Conservation (phyloP, 768 basidiomycete genomes). For the Tricholoma hemisulphureum region DNA sequence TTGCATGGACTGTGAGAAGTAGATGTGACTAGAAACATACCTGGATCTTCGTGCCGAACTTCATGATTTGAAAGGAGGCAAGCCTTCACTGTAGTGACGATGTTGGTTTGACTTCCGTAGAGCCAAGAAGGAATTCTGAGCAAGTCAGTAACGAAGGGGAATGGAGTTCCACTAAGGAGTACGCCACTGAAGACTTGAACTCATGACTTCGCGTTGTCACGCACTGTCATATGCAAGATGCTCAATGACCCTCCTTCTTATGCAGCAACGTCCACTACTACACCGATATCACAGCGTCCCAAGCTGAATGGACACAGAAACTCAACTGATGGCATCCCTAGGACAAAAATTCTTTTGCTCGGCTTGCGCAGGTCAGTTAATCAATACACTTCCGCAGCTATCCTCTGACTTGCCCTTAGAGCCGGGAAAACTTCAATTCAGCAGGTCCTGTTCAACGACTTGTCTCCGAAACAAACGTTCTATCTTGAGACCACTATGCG, state of each 20-base stretch:
- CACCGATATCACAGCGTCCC: constrained; percentile 24
- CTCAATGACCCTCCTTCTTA: constrained; percentile 28
- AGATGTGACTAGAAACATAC: constrained; percentile 1
- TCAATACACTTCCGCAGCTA: neutral
- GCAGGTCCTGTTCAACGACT: constrained; percentile 86
- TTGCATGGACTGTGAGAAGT: neutral
- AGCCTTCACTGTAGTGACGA: neutral
- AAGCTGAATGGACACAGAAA: constrained; percentile 29
- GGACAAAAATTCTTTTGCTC: constrained; percentile 71
- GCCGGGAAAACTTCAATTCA: constrained; percentile 91
- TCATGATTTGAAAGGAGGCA: constrained; percentile 51
- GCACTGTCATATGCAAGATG: constrained; percentile 9
- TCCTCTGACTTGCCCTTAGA: constrained; percentile 38
- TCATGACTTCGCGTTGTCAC: neutral
- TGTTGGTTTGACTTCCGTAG: neutral
- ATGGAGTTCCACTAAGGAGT: too few relatives aligned
- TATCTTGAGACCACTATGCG: constrained; percentile 87
- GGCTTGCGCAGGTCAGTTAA: constrained; percentile 61
- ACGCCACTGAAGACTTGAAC: neutral
- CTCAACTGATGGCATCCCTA: constrained; percentile 27
- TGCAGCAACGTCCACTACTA: constrained; percentile 30
- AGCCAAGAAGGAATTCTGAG: neutral
- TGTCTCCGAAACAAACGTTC: constrained; percentile 81
- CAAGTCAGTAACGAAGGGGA: neutral
- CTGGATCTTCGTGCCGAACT: constrained; percentile 77